A percentile compares a stretch with the other conserved stretches of the same genome.
Evolutionary conservation across 225 moss, liverwort and hornwort genomes (phyloP).

Genomic region (Lunularia cruciata): DNA sequence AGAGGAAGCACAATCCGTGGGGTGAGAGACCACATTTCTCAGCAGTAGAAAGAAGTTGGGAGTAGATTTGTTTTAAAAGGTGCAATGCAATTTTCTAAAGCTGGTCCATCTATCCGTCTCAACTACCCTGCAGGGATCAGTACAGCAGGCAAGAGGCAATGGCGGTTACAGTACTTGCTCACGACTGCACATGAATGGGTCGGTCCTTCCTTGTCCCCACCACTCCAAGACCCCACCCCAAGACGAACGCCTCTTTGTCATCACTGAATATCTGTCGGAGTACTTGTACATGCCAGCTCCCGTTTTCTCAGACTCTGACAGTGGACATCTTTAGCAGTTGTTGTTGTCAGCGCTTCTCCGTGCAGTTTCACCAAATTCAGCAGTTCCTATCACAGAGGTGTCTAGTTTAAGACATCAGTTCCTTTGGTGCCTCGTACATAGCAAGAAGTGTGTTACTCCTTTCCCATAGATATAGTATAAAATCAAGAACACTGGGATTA

Average conservation of each 20-base stretch:
- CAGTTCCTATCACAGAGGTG: too few relatives aligned
- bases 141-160: background rate
- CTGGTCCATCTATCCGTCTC: background rate
- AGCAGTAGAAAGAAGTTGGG: background rate
- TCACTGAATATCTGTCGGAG: conserved; percentile 3
- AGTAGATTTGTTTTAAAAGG: conserved; percentile 1
- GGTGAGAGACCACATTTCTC: background rate
- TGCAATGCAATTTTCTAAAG: background rate
- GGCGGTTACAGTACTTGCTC: conserved; percentile 11
- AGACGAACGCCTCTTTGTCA: background rate
- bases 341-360: background rate
- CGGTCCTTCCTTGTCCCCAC: conserved; percentile 28
- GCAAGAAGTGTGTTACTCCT: too few relatives aligned
- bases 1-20: conserved; percentile 2
- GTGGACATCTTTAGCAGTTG: conserved; percentile 7
- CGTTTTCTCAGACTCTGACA: background rate
- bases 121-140: conserved; percentile 22
- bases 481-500: too few relatives aligned
- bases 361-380: conserved; percentile 7
- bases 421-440: too few relatives aligned
- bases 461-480: too few relatives aligned
- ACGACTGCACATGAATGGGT: conserved; percentile 26
- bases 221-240: conserved; percentile 2
- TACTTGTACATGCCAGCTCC: conserved; percentile 14
- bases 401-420: too few relatives aligned